These are phyloP conservation scores for Aciculosporium take DNA, from an alignment of 2,329 filamentous ascomycete genomes.

Conservation along the genomic window DNA sequence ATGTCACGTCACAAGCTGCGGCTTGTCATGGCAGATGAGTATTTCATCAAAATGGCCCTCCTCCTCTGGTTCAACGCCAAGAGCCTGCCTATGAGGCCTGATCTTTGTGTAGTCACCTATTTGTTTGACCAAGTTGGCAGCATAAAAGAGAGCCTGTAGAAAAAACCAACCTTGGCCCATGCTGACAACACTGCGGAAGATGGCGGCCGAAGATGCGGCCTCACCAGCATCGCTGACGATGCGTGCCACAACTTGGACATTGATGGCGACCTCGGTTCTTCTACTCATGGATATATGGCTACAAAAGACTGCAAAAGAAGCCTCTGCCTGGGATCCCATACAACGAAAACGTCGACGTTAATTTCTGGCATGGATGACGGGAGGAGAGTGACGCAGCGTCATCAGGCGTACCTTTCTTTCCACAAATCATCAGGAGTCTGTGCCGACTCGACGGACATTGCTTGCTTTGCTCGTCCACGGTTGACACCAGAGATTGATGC, in stretches of 20 bases:
- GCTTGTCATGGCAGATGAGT: not conserved
- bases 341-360: not conserved
- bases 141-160: too few relatives aligned
- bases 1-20: too few relatives aligned
- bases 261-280: not conserved
- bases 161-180: not conserved
- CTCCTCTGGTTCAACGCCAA: too few relatives aligned
- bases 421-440: not conserved
- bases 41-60: not conserved
- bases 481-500: not conserved
- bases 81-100: too few relatives aligned
- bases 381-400: not conserved
- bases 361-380: not conserved
- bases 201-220: not conserved
- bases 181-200: not conserved
- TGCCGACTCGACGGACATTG: not conserved
- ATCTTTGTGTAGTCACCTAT: too few relatives aligned
- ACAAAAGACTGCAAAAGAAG: not conserved
- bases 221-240: not conserved
- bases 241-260: not conserved
- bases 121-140: too few relatives aligned
- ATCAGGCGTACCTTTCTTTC: not conserved
- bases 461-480: not conserved
- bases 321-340: slow-evolving; percentile 3
- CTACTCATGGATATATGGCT: not conserved